phyloP scores from a whole-genome alignment of 2,329 filamentous ascomycete genomes.

The Fusarium penzigii region DNA sequence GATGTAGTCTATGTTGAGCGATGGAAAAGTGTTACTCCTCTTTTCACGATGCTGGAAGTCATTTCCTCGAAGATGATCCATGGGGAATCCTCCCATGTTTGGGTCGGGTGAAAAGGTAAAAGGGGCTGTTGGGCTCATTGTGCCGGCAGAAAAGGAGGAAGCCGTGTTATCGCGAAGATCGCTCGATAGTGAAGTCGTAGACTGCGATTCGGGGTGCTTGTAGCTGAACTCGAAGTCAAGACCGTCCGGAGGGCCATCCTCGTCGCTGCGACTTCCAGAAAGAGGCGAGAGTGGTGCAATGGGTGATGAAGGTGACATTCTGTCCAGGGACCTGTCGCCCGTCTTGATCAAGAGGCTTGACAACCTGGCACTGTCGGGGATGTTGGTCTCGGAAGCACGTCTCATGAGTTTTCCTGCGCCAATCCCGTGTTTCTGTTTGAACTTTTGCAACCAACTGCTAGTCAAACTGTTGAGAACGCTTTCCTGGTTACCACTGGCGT shows the following conservation, averaged over 20 bases:
- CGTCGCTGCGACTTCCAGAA: constrained; percentile 69
- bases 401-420: constrained; percentile 51
- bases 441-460: constrained; percentile 85
- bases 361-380: constrained; percentile 64
- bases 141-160: constrained; percentile 69
- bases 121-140: constrained; percentile 73
- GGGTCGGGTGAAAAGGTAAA: constrained; percentile 77
- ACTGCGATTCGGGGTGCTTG: constrained; percentile 36
- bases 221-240: constrained; percentile 37
- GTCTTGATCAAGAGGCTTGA: constrained; percentile 43
- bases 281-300: constrained; percentile 66
- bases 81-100: constrained; percentile 63
- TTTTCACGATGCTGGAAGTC: constrained; percentile 68
- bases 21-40: constrained; percentile 83
- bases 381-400: constrained; percentile 67
- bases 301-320: constrained; percentile 74
- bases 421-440: constrained; percentile 82
- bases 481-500: constrained; percentile 67
- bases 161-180: constrained; percentile 35
- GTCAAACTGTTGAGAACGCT: constrained; percentile 71
- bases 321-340: constrained; percentile 47
- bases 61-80: constrained; percentile 42
- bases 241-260: constrained; percentile 57
- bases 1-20: constrained; percentile 63
- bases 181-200: constrained; percentile 35